Base-by-base conservation (phyloP, 345 rosid species). In the Excoecaria agallocha region DNA sequence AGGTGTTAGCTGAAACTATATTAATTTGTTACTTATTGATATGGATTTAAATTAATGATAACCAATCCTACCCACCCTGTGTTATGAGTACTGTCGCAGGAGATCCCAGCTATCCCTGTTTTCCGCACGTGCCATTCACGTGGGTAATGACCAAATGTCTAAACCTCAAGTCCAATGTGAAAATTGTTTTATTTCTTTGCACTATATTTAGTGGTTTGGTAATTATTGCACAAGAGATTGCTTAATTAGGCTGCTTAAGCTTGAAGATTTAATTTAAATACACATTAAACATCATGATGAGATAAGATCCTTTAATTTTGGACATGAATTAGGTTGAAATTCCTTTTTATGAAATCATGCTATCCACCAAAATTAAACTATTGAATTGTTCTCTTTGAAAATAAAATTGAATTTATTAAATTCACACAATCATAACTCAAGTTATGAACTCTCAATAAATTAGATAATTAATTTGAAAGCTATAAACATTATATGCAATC, bases 1-100 rank as follows among this genome's bases (percentile, higher is more conserved):
- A 61, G 43, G 84, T 72, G 46, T 55, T 66, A 83, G 46, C 83
- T 49, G 83, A 76, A 74, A 19, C 76, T 57, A 10, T 50, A 66
- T 62, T 30, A 5, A 6, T 24, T 19, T 1, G n/a, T 49, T 35
- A 30, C 60, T 3, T 8, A 57, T 38, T 24, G 43, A 63, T 63
- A 57, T 38, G 49, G 16, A 66, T 45, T 13, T 3, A 54, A 39
- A 59, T 55, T 3, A 46, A 67, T 16, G 19, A 74, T 72, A 59
- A 50, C 6, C 48, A 25, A 61, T 64, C 75, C 38, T 51, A 37
- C 75, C 59, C 75, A 30, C 61, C 59, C 30, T 37, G 39, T 62
- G 39, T 38, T 22, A 49, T 62, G 68, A 62, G 61, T 63, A n/a
- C 10, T 20, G 76, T 63, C 69, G 68, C 61, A 72, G 75, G 58